Evolutionary conservation across 2,329 filamentous ascomycete species (phyloP).

Genomic region (Fusarium sublunatum): DNA sequence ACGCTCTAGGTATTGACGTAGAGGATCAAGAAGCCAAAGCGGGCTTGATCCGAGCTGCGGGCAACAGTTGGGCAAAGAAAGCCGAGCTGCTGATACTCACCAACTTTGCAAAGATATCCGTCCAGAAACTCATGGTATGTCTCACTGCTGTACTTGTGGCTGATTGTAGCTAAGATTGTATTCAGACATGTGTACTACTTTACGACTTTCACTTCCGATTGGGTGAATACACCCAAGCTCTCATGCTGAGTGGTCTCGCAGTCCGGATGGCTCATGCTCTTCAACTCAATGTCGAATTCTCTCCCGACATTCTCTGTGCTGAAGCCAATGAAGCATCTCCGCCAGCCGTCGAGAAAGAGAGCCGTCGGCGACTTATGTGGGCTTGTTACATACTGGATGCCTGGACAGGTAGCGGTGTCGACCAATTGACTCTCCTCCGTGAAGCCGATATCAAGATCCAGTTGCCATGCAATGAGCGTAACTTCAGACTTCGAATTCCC

Average conservation of each 20-base stretch:
- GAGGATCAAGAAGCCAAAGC: constrained; percentile 48
- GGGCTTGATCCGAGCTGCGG: constrained; percentile 49
- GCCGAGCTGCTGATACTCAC: constrained; percentile 52
- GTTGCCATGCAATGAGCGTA: constrained; percentile 55
- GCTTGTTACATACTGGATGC: constrained; percentile 57
- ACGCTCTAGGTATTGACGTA: constrained; percentile 47
- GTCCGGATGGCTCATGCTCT: constrained; percentile 57
- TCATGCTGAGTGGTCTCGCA: constrained; percentile 56
- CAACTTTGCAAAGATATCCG: constrained; percentile 55
- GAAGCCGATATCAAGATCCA: constrained; percentile 57
- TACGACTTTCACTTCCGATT: constrained; percentile 56
- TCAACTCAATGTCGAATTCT: constrained; percentile 54
- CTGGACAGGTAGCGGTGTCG: constrained; percentile 55
- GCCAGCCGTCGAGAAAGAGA: constrained; percentile 53
- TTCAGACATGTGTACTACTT: constrained; percentile 52
- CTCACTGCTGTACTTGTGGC: background rate
- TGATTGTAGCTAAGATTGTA: background rate
- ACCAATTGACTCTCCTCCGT: constrained; percentile 54
- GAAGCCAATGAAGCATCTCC: constrained; percentile 47
- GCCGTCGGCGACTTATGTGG: constrained; percentile 56
- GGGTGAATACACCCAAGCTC: constrained; percentile 54
- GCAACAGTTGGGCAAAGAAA: constrained; percentile 54
- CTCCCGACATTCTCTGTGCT: constrained; percentile 53
- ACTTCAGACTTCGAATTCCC: constrained; percentile 56
- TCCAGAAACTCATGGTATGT: constrained; percentile 54